Base-by-base conservation (phyloP, 345 rosid species). In the Aurinia saxatilis region DNA sequence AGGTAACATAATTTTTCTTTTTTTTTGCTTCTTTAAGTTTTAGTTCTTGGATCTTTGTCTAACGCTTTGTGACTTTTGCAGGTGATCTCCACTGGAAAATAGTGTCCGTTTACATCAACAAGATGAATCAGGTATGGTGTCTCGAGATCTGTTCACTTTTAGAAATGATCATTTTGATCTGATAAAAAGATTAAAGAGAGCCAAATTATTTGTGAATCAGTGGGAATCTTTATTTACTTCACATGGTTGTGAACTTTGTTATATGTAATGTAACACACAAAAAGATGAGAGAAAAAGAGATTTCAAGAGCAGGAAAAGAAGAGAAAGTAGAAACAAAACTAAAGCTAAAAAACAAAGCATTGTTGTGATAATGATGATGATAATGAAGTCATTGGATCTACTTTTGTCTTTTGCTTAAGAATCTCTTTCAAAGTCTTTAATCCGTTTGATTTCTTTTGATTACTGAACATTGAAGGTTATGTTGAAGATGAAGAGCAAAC, bases 21-120 rank as follows among this genome's bases (percentile, higher is more conserved):
- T 0, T 34, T 47, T 14, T 48, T 33, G 12, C 2, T 2, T 2
- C 2, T 5, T 19, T 25, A 10, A 38, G 5, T 57, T 39, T 31
- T 34, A 40, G 48, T 50, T 65, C 1, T 44, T 37, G 4, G 23
- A 29, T 58, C 50, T 36, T 36, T 65, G 12, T 50, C 1, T 29
- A 8, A 68, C 71, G 64, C 15, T 73, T 38, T 17, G 58, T 41
- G 14, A 56, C 57, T 71, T 60, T 61, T 80, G 68, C 92, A 95
- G 99, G 99, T 65, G 99, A 90, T 75, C 93, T 95, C 8, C 99
- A 90, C 61, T 86, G 90, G 99, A 95, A 95, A 62, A 57, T 88
- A 47, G 98, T 95, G 6, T 95, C 96, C 35, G 96, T 95, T 67
- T 95, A 90, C 65, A 77, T 90, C 67, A 95, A 90, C 80, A 80